Conservation (phyloP, 352 stramenopile genomes). For the Peronospora belbahrii region DNA sequence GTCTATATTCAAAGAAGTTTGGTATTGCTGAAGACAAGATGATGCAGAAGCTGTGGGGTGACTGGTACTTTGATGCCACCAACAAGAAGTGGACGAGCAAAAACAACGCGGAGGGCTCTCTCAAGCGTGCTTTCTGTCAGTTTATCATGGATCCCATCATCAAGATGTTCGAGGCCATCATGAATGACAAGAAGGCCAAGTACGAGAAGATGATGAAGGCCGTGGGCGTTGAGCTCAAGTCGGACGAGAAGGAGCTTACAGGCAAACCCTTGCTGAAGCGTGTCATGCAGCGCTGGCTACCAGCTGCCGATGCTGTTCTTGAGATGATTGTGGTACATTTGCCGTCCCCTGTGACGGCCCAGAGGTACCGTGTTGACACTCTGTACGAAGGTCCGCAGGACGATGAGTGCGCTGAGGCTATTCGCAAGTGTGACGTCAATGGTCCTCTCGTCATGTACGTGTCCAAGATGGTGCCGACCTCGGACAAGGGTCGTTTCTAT, state of each 20-base stretch:
- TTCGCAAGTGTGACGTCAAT: slow-evolving; percentile 97
- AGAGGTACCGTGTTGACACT: slow-evolving; percentile 97
- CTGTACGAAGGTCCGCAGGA: slow-evolving; percentile 98
- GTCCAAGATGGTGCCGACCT: slow-evolving; percentile 99
- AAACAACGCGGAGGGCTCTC: slow-evolving; percentile 88
- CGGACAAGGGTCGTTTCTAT: slow-evolving; percentile 98
- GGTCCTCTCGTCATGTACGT: slow-evolving; percentile 99
- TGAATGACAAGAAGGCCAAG: slow-evolving; percentile 98
- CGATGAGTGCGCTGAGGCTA: slow-evolving; percentile 95
- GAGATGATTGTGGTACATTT: slow-evolving; percentile 99
- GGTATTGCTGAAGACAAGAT: slow-evolving; percentile 98
- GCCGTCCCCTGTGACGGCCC: slow-evolving; percentile 93
- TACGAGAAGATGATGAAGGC: slow-evolving; percentile 96
- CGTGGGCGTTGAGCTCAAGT: slow-evolving; percentile 96
- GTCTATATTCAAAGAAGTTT: slow-evolving; percentile 98
- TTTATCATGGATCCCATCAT: slow-evolving; percentile 99
- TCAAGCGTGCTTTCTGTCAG: slow-evolving; percentile 99
- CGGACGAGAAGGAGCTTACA: slow-evolving; percentile 92
- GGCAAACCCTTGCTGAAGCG: slow-evolving; percentile 98
- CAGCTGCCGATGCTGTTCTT: slow-evolving; percentile 96
- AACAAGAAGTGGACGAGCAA: slow-evolving; percentile 95
- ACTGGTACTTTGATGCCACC: slow-evolving; percentile 94
- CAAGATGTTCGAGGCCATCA: slow-evolving; percentile 99
- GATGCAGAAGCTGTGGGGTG: slow-evolving; percentile 99
- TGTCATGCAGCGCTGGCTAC: slow-evolving; percentile 99